Percentiles rank a stretch among this genome's conserved stretches.
Evolutionary conservation across 352 stramenopile genomes (phyloP).

Genomic region (Globisporangium alternatum): DNA sequence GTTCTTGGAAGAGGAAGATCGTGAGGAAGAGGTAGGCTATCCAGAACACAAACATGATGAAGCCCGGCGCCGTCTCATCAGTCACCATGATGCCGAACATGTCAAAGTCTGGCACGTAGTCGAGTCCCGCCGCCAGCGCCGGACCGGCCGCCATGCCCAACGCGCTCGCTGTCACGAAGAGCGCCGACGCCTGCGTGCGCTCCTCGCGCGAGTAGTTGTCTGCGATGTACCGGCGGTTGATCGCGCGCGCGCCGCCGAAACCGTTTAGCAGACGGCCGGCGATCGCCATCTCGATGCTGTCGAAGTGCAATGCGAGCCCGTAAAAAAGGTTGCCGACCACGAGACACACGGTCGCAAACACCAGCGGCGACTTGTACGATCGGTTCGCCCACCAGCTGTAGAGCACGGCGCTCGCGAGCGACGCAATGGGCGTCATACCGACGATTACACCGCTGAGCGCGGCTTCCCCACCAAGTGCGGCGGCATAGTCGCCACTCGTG

Average conservation of each 20-base stretch:
- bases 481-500: constrained; percentile 91
- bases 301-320: constrained; percentile 68
- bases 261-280: constrained; percentile 90
- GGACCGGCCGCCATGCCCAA: constrained; percentile 91
- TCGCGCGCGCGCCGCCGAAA: constrained; percentile 89
- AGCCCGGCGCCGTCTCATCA: constrained; percentile 88
- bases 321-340: constrained; percentile 89
- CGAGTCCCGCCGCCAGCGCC: constrained; percentile 56
- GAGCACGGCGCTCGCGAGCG: constrained; percentile 90
- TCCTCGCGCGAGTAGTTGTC: constrained; percentile 88
- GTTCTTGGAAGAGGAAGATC: constrained; percentile 64
- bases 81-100: constrained; percentile 66
- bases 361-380: constrained; percentile 85
- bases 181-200: constrained; percentile 88
- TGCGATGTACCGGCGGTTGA: constrained; percentile 90
- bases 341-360: constrained; percentile 80
- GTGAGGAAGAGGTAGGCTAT: constrained; percentile 52
- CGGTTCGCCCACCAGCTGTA: constrained; percentile 95
- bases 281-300: constrained; percentile 88
- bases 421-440: constrained; percentile 96
- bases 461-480: constrained; percentile 82
- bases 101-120: constrained; percentile 72
- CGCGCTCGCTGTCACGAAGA: constrained; percentile 92
- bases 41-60: constrained; percentile 87
- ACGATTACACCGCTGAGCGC: constrained; percentile 94